Evolutionary conservation across 805 yeast species (phyloP), one percentile per base, ranked within the genome.

Genomic region (Blastobotrys americana): DNA sequence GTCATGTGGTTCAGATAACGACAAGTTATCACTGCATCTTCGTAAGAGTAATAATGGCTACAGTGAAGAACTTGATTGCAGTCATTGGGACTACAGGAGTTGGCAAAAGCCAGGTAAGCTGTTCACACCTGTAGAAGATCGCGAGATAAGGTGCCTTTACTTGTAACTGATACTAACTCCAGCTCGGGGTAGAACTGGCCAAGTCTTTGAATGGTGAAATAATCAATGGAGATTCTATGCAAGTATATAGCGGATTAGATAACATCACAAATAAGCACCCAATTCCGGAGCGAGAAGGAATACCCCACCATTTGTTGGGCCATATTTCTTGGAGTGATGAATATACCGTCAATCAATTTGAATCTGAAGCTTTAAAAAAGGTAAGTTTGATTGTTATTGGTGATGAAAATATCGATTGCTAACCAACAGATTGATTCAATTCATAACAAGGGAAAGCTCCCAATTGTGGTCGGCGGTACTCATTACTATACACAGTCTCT

Each of bases 211-310:
- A 80, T 57, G 97, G 97, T 17, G 97, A 93, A 59, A 72, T 93
- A 51, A 84, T 93, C 51, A 93, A 93, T 63, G 96, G 95, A 0
- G 98, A 93, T 60, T 87, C 97, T 1, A 89, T 93, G 97, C 98
- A 93, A 64, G 84, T 93, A 71, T 93, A 93, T 63, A 65, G 69
- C 34, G 80, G 77, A 0, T 65, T 78, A 1, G 86, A 83, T 10
- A 76, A 77, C 8, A 86, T 93, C 48, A 85, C 98, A 13, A 93
- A 93, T 57, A 93, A 93, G 57, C 97, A 93, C 55, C 97, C 98
- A 0, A 48, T 82, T 0, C 68, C 66, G 0, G 96, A 90, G 52
- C 69, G 96, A 31, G 68, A 72, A 4, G 90, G 87, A 0, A 58
- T 93, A 0, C 73, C 78, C 0, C 98, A 93, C 58, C 96, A 89